phyloP scores from a whole-genome alignment of 192 early-diverging fungal genomes.

The Backusella luteola region DNA sequence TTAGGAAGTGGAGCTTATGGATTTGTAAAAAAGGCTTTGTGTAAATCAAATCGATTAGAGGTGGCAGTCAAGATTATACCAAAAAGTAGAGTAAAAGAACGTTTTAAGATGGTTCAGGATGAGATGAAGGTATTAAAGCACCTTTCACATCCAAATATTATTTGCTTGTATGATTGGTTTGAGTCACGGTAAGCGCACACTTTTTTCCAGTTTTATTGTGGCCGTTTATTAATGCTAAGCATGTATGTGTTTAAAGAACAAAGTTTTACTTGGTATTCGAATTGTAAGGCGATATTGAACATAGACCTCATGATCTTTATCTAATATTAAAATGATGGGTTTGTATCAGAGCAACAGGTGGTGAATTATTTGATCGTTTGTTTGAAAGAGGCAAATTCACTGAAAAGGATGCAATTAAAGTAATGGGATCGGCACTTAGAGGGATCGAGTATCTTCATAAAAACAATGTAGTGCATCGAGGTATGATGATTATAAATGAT shows the following conservation, averaged over 20 bases:
- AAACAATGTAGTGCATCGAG: slow-evolving; percentile 83
- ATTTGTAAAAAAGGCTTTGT: slow-evolving; percentile 62
- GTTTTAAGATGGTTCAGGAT: slow-evolving; percentile 88
- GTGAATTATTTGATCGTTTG: slow-evolving; percentile 86
- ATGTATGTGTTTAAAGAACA: slow-evolving; percentile 37
- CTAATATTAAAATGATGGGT: no score
- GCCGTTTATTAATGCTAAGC: neutral
- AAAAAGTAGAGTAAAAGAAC: slow-evolving; percentile 77
- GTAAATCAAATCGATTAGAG: slow-evolving; percentile 66
- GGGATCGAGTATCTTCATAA: slow-evolving; percentile 85
- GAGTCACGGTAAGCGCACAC: slow-evolving; percentile 36
- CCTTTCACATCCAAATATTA: slow-evolving; percentile 87
- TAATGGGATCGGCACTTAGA: slow-evolving; percentile 70
- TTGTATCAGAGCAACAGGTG: slow-evolving; percentile 59
- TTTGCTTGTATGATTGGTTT: slow-evolving; percentile 81
- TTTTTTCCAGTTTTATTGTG: neutral
- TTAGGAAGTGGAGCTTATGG: slow-evolving; percentile 63
- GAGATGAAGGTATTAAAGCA: slow-evolving; percentile 90
- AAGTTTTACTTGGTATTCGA: slow-evolving; percentile 77
- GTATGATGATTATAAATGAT: slow-evolving; percentile 32
- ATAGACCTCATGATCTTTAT: no score
- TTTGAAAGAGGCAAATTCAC: slow-evolving; percentile 76
- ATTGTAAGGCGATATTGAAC: slow-evolving; percentile 41
- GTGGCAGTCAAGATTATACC: slow-evolving; percentile 93
- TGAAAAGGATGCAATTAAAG: slow-evolving; percentile 74